Percentiles rank a stretch among this genome's conserved stretches.
phyloP scores from a whole-genome alignment of 495 filamentous ascomycete genomes.

The Neurospora sp. region DNA sequence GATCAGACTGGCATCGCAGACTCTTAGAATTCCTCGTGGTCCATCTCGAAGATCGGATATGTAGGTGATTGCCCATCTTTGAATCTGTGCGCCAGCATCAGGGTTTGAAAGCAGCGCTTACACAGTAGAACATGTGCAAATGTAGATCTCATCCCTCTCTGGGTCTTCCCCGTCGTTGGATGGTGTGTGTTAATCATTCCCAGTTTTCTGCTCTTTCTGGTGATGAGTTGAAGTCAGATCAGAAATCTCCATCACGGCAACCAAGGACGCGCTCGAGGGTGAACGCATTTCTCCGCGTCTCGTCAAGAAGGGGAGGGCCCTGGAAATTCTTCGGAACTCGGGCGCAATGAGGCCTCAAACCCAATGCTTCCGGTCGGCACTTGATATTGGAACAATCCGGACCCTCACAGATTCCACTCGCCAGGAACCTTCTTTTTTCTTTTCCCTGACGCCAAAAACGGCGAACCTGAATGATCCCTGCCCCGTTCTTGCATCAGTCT shows the following conservation, averaged over 20 bases:
- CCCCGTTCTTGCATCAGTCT: slow-evolving; percentile 3
- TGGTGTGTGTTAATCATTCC: not conserved
- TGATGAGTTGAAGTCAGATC: not conserved
- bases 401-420: not conserved
- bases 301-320: not conserved
- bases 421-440: not conserved
- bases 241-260: not conserved
- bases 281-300: not conserved
- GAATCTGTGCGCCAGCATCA: not conserved
- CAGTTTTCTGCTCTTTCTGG: not conserved
- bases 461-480: slow-evolving; percentile 1
- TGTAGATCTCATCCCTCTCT: not conserved
- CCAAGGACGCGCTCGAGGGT: not conserved
- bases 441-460: not conserved
- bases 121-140: not conserved
- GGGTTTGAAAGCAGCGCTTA: not conserved
- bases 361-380: not conserved
- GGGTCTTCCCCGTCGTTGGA: not conserved
- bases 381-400: not conserved
- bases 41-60: not conserved
- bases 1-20: not conserved
- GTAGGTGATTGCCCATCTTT: not conserved
- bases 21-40: not conserved
- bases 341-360: not conserved
- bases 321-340: not conserved